Conservation (phyloP, 2,329 filamentous ascomycete species). For the Hypocreales sp. region DNA sequence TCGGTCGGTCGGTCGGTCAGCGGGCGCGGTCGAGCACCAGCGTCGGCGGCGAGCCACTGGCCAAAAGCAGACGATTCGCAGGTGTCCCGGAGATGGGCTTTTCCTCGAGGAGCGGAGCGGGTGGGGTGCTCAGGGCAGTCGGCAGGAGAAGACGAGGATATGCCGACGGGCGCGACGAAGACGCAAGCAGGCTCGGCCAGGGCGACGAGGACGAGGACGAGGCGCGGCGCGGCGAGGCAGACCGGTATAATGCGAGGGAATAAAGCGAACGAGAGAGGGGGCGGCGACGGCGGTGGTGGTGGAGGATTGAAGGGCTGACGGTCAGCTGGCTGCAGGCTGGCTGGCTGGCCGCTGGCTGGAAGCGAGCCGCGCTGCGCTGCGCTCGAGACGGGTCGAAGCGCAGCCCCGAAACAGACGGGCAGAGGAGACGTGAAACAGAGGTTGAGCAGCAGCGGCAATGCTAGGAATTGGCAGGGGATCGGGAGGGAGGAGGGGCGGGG, state of each 20-base stretch:
- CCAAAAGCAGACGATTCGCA: no score
- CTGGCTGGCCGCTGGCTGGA: slow-evolving; percentile 1
- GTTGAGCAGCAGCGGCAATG: slow-evolving; percentile 1
- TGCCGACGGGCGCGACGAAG: no score
- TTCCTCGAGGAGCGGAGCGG: no score
- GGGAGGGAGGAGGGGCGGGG: background rate
- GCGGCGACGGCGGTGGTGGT: no score
- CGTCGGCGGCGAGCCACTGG: no score
- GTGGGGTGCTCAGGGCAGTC: no score
- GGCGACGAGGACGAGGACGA: background rate
- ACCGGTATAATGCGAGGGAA: background rate
- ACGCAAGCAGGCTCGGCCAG: background rate
- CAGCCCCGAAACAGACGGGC: slow-evolving; percentile 1
- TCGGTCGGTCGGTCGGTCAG: no score
- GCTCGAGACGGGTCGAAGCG: slow-evolving; percentile 1
- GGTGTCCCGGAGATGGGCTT: no score
- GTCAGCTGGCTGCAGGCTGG: background rate
- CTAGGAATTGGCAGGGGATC: background rate
- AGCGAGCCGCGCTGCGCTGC: slow-evolving; percentile 1
- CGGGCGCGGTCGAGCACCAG: background rate
- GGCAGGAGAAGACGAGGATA: no score
- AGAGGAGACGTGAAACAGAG: background rate
- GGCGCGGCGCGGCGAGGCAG: background rate
- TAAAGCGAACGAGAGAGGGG: slow-evolving; percentile 1
- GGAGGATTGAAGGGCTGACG: slow-evolving; percentile 1